These are phyloP conservation scores for Ceratocystis ficicola DNA, from an alignment of 2,329 filamentous ascomycete species.

Conservation along the genomic window DNA sequence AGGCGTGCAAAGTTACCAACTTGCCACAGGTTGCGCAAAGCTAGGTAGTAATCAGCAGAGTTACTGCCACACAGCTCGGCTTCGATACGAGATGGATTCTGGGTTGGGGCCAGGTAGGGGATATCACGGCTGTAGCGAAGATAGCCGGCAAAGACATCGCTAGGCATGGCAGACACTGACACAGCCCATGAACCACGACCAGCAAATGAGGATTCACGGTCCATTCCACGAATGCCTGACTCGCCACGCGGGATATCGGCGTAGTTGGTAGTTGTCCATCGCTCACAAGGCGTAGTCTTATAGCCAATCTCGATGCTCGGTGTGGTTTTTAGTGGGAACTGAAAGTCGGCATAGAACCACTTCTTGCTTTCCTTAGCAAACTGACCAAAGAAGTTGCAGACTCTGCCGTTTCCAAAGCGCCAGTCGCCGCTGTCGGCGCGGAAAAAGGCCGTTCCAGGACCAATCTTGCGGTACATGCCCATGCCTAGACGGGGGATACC, in stretches of 20 bases:
- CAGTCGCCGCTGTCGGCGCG: slow-evolving; percentile 36
- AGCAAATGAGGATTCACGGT: slow-evolving; percentile 28
- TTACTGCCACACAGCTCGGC: slow-evolving; percentile 33
- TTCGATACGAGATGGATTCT: slow-evolving; percentile 31
- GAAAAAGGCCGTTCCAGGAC: slow-evolving; percentile 31
- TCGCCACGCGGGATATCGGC: slow-evolving; percentile 29
- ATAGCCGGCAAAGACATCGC: slow-evolving; percentile 29
- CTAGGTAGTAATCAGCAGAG: slow-evolving; percentile 31
- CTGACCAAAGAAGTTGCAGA: slow-evolving; percentile 29
- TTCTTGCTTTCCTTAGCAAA: slow-evolving; percentile 28
- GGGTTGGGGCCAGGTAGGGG: slow-evolving; percentile 25
- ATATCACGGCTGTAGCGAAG: slow-evolving; percentile 32
- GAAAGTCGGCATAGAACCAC: slow-evolving; percentile 27
- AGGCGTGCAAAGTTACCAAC: slow-evolving; percentile 33
- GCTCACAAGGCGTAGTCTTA: slow-evolving; percentile 27
- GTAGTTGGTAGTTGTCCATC: slow-evolving; percentile 28
- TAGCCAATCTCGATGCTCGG: slow-evolving; percentile 36
- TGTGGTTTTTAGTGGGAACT: slow-evolving; percentile 25
- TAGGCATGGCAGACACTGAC: slow-evolving; percentile 28
- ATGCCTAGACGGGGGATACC: slow-evolving; percentile 28
- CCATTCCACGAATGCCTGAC: slow-evolving; percentile 31
- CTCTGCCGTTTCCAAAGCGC: slow-evolving; percentile 26
- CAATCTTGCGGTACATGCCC: slow-evolving; percentile 29
- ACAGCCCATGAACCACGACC: slow-evolving; percentile 32
- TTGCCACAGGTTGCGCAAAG: slow-evolving; percentile 35